Conservation (phyloP, 805 yeast species). For the Diddensiella santjacobensis region DNA sequence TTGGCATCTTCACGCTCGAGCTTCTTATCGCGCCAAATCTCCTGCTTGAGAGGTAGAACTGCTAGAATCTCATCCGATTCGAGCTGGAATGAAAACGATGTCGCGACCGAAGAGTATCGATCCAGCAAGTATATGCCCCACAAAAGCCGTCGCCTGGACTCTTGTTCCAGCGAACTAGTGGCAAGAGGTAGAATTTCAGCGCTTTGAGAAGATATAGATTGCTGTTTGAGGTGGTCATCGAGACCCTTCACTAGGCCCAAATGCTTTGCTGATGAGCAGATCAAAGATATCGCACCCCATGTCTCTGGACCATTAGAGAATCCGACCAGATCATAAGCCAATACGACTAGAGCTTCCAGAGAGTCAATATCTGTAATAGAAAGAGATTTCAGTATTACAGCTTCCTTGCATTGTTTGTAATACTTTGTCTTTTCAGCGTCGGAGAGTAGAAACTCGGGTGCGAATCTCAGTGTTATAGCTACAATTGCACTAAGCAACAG, state of each 20-base stretch:
- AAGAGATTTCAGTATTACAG: conserved; percentile 22
- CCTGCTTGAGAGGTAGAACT: conserved; percentile 19
- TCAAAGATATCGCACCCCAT: conserved; percentile 28
- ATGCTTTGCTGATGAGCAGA: conserved; percentile 24
- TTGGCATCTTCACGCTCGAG: neutral
- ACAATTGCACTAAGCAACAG: conserved; percentile 22
- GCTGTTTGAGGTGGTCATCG: conserved; percentile 4
- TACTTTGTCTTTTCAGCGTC: conserved; percentile 9
- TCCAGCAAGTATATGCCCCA: conserved; percentile 28
- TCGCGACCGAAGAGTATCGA: conserved; percentile 24
- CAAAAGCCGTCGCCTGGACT: conserved; percentile 25
- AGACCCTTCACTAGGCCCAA: conserved; percentile 14
- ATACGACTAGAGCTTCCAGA: conserved; percentile 25
- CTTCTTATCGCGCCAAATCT: conserved; percentile 13
- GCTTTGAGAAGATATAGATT: conserved; percentile 12
- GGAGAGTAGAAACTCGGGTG: conserved; percentile 16
- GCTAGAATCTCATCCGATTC: conserved; percentile 23
- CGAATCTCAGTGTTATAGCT: conserved; percentile 23
- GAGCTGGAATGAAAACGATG: conserved; percentile 26
- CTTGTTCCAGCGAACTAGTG: conserved; percentile 20
- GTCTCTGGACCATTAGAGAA: conserved; percentile 29
- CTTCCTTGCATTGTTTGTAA: conserved; percentile 22
- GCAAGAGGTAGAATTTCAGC: conserved; percentile 15
- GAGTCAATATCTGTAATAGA: conserved; percentile 24
- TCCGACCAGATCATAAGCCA: conserved; percentile 28